These are phyloP conservation scores for Phytopythium vexans DNA, from an alignment of 352 stramenopile species.

Conservation along the genomic window DNA sequence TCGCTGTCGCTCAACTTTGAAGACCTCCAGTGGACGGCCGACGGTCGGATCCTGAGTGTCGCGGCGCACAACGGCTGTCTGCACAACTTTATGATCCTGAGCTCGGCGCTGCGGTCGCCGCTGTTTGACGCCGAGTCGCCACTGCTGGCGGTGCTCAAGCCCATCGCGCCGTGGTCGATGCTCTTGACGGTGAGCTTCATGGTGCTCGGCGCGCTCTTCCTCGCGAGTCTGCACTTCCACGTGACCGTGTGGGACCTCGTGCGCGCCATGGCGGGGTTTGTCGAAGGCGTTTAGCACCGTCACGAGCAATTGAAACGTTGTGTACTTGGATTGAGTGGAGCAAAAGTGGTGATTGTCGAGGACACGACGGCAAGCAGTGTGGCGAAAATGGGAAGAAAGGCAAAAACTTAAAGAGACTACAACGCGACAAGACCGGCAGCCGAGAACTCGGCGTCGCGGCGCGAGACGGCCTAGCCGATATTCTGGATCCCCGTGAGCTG, in stretches of 20 bases:
- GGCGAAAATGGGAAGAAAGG: neutral
- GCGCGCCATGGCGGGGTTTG: slow-evolving; percentile 62
- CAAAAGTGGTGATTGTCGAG: too few relatives aligned
- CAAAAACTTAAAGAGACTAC: neutral
- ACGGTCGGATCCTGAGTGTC: slow-evolving; percentile 90
- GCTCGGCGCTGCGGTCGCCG: slow-evolving; percentile 51
- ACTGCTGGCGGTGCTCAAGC: slow-evolving; percentile 55
- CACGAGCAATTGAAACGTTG: too few relatives aligned
- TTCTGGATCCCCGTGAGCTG: slow-evolving; percentile 80
- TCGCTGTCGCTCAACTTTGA: slow-evolving; percentile 55
- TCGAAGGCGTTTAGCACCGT: slow-evolving; percentile 29
- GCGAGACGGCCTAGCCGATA: slow-evolving; percentile 31
- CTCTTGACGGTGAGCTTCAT: slow-evolving; percentile 60
- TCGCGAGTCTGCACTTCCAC: slow-evolving; percentile 45
- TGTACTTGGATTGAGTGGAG: too few relatives aligned
- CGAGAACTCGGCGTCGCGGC: neutral
- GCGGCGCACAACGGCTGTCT: slow-evolving; percentile 78
- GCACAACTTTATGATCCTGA: slow-evolving; percentile 89
- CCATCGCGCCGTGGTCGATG: slow-evolving; percentile 57
- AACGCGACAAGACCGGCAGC: neutral
- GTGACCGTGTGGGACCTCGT: slow-evolving; percentile 53
- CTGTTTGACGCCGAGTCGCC: slow-evolving; percentile 60
- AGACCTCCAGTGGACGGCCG: slow-evolving; percentile 79
- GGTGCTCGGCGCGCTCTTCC: slow-evolving; percentile 35
- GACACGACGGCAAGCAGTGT: too few relatives aligned